Evolutionary conservation across 164 flowering plant genomes (phyloP), one percentile per base, ranked within the genome.

Genomic region (Tetrastigma voinierianum): DNA sequence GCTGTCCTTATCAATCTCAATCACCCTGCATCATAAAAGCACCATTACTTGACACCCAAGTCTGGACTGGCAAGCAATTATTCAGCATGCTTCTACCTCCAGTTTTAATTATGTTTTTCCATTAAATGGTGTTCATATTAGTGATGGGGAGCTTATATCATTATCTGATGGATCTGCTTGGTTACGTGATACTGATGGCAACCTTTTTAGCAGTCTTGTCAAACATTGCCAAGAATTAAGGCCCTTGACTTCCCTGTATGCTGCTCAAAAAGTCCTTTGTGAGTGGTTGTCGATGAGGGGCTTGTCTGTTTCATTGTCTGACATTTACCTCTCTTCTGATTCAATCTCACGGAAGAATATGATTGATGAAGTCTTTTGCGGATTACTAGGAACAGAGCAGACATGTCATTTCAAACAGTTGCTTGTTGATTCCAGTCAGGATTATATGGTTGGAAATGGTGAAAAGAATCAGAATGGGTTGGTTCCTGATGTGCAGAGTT

Each of bases 271-370:
- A 61, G 81, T 88, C 67, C 85, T 91, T 46, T 86, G 92, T 67
- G 96, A 91, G 73, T 96, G 97, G 98, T 70, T 91, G 70, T 82
- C 88, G 15, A 71, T 66, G 79, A 81, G 90, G 73, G 98, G 98
- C 17, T 93, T n/a, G 9, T 91, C 84, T 75, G 96, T 96, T 62
- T 91, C 99, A 13, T 66, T 96, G 13, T 56, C 77, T 13, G 98
- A 96, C 76, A 54, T 96, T 20, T 88, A 83, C 74, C 74, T 96
- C 17, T 67, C 87, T 86, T 46, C 64, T 24, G 91, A 87, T 67
- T 57, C 73, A 12, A 15, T 25, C 48, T 77, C 83, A 1, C 78
- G 89, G 48, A 64, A 67, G 25, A 88, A 84, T 73, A 69, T 93
- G 89, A 65, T 83, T 52, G 88, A 85, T 43, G 99, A 93, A 74